phyloP scores from a whole-genome alignment of 805 yeast species.

The Teunomyces barrocoloradensis region DNA sequence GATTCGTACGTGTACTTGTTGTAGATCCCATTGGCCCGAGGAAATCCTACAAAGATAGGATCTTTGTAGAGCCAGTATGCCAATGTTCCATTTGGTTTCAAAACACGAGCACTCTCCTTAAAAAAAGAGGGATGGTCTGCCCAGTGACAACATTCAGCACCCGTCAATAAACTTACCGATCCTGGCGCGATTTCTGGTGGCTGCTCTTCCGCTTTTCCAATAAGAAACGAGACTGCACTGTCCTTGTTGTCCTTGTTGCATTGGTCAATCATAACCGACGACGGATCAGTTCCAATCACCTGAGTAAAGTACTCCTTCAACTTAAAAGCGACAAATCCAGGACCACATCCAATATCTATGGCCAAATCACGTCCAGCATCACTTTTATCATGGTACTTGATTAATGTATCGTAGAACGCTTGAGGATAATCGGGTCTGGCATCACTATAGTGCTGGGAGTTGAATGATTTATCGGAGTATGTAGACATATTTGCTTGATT shows the following conservation, averaged over 20 bases:
- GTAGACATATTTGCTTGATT: conserved; percentile 50
- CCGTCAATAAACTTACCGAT: conserved; percentile 63
- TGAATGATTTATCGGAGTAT: conserved; percentile 52
- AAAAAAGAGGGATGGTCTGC: conserved; percentile 57
- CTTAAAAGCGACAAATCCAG: conserved; percentile 69
- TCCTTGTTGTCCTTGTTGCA: conserved; percentile 19
- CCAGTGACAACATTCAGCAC: conserved; percentile 93
- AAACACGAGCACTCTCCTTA: conserved; percentile 44
- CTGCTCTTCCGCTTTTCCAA: conserved; percentile 25
- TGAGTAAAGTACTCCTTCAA: conserved; percentile 43
- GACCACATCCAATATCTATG: conserved; percentile 78
- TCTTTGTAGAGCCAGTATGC: conserved; percentile 74
- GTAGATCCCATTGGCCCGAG: conserved; percentile 54
- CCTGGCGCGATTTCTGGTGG: conserved; percentile 17
- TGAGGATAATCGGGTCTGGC: conserved; percentile 70
- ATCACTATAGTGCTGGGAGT: conserved; percentile 50
- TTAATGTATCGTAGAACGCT: conserved; percentile 42
- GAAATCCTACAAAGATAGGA: conserved; percentile 53
- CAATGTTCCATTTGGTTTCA: conserved; percentile 63
- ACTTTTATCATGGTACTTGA: conserved; percentile 33
- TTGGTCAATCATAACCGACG: conserved; percentile 50
- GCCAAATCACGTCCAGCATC: conserved; percentile 25
- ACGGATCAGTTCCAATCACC: conserved; percentile 64
- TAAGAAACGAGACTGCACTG: conserved; percentile 16
- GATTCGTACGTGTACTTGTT: conserved; percentile 47